These are phyloP conservation scores for Bipolaris gigantea DNA, from an alignment of 2,329 filamentous ascomycete species.

Conservation along the genomic window DNA sequence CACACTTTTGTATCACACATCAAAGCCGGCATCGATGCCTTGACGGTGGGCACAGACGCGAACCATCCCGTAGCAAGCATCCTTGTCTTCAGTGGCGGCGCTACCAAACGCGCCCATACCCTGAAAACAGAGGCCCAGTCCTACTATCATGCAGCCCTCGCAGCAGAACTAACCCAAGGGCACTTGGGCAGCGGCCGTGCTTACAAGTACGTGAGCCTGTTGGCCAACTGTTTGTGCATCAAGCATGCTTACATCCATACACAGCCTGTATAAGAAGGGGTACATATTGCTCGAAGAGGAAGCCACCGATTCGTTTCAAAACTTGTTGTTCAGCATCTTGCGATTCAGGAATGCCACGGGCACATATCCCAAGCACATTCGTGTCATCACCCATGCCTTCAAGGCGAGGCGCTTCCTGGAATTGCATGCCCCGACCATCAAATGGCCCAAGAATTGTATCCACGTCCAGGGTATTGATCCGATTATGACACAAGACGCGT, in stretches of 20 bases:
- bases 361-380: constrained; percentile 46
- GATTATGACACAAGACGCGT: constrained; percentile 43
- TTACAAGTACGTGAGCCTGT: constrained; percentile 9
- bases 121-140: constrained; percentile 41
- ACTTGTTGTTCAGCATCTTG: constrained; percentile 75
- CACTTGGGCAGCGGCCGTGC: constrained; percentile 28
- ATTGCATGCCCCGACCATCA: constrained; percentile 46
- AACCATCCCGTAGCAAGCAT: constrained; percentile 46
- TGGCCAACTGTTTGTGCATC: background rate
- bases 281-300: constrained; percentile 65
- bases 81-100: constrained; percentile 73
- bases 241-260: background rate
- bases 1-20: constrained; percentile 79
- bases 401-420: constrained; percentile 50
- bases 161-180: constrained; percentile 27
- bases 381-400: constrained; percentile 53
- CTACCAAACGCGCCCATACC: constrained; percentile 36
- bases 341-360: constrained; percentile 50
- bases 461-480: constrained; percentile 52
- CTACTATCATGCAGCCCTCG: constrained; percentile 42
- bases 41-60: constrained; percentile 51
- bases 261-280: constrained; percentile 37
- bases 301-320: constrained; percentile 84
- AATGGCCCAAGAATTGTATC: constrained; percentile 47
- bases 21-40: constrained; percentile 60